phyloP scores from a whole-genome alignment of 345 rosid species.

The Bruguiera parviflora region DNA sequence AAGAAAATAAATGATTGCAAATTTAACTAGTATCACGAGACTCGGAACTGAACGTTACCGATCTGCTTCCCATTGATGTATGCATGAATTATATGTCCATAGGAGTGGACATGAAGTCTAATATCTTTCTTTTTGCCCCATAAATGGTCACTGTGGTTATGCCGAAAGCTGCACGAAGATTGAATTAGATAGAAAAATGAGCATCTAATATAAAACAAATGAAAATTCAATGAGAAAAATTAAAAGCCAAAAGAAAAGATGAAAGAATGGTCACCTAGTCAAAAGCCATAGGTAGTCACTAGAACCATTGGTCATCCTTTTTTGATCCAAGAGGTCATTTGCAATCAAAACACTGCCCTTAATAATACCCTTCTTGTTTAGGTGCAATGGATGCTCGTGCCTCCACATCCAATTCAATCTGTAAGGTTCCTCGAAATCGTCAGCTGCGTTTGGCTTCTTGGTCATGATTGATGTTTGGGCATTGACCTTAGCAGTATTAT shows the following conservation, averaged over 20 bases:
- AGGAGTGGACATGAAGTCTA: slow-evolving; percentile 37
- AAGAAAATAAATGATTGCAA: not conserved
- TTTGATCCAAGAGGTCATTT: slow-evolving; percentile 47
- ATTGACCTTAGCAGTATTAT: slow-evolving; percentile 48
- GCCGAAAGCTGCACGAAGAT: slow-evolving; percentile 24
- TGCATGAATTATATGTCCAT: slow-evolving; percentile 53
- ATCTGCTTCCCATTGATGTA: slow-evolving; percentile 46
- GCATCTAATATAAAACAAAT: not conserved
- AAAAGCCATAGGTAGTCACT: slow-evolving; percentile 68
- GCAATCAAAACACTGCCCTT: slow-evolving; percentile 9
- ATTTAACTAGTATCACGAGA: too few species aligned
- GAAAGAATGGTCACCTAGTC: slow-evolving; percentile 42
- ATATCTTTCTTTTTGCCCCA: slow-evolving; percentile 39
- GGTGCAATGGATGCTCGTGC: slow-evolving; percentile 15
- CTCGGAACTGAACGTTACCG: slow-evolving; percentile 20
- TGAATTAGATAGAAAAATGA: not conserved
- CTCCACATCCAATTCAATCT: slow-evolving; percentile 37
- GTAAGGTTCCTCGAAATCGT: slow-evolving; percentile 21
- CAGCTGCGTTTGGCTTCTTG: slow-evolving; percentile 20
- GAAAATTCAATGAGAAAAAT: not conserved
- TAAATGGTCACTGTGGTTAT: slow-evolving; percentile 37
- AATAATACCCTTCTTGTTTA: not conserved
- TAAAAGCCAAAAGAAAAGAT: too few species aligned
- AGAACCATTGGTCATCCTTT: slow-evolving; percentile 41
- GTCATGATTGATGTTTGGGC: slow-evolving; percentile 31